These are phyloP conservation scores for Debaryomycetaceae sp. DNA, from an alignment of 1,139 yeast genomes.

Conservation along the genomic window DNA sequence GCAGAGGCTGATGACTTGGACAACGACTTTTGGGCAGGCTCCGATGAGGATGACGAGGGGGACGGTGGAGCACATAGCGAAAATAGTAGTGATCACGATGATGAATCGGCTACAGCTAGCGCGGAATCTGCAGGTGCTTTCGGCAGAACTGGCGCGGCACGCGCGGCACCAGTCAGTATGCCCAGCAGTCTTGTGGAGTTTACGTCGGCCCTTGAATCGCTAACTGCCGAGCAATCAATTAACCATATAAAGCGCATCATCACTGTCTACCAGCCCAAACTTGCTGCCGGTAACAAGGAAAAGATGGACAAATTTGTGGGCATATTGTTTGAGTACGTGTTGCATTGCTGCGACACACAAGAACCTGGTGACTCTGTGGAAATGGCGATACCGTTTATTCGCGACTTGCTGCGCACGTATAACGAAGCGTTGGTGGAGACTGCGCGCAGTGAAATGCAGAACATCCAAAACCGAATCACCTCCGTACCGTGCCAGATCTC, in stretches of 20 bases:
- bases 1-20: constrained; percentile 65
- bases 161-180: constrained; percentile 23
- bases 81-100: constrained; percentile 1
- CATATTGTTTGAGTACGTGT: constrained; percentile 53
- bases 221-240: constrained; percentile 34
- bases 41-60: constrained; percentile 30
- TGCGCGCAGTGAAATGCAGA: constrained; percentile 21
- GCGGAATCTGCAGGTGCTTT: constrained; percentile 1
- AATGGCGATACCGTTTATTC: constrained; percentile 39
- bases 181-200: constrained; percentile 53
- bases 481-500: constrained; percentile 4
- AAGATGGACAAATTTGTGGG: constrained; percentile 56
- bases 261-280: constrained; percentile 58
- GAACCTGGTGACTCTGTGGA: constrained; percentile 17
- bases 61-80: constrained; percentile 11
- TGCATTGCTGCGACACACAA: constrained; percentile 33
- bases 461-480: constrained; percentile 39
- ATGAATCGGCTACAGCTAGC: constrained; percentile 1
- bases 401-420: constrained; percentile 54
- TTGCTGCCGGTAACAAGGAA: constrained; percentile 75
- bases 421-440: constrained; percentile 49
- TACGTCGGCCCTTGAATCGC: constrained; percentile 18
- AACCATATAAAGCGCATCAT: constrained; percentile 44
- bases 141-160: constrained; percentile 5
- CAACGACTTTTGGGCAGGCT: constrained; percentile 46